Evolutionary conservation across 257 asterid species (phyloP).

Genomic region (Solanum appendiculatum): DNA sequence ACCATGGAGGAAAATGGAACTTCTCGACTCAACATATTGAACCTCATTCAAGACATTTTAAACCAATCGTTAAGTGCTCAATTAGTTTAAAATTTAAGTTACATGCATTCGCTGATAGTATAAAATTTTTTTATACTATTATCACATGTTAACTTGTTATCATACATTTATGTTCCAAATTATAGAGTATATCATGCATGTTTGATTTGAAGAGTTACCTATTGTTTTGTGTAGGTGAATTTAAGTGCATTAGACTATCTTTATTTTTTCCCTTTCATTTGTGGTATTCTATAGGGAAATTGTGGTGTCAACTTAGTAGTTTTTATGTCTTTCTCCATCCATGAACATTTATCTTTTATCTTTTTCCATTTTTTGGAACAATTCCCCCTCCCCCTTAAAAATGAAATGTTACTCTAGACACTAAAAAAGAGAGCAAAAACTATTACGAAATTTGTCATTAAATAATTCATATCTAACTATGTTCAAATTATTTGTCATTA

Average conservation of each 20-base stretch:
- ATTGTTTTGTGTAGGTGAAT: background rate
- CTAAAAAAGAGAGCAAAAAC: background rate
- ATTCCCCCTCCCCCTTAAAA: background rate
- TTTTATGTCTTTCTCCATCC: background rate
- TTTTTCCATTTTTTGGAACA: background rate
- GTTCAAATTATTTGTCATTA: background rate
- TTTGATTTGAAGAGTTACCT: background rate
- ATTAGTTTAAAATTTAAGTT: background rate
- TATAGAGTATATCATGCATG: background rate
- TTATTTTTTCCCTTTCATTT: background rate
- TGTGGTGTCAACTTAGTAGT: background rate
- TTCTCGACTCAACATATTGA: background rate
- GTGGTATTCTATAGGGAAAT: background rate
- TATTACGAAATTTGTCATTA: background rate
- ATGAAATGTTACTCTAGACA: background rate
- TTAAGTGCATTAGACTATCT: background rate
- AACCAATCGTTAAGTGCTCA: background rate
- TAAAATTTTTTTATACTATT: background rate
- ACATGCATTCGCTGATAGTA: rapidly evolving
- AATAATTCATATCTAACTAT: background rate
- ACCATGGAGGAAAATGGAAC: constrained; percentile 15
- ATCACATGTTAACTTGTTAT: background rate
- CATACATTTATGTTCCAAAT: background rate
- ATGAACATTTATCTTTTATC: background rate
- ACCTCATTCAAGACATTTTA: background rate